Percentiles rank a stretch among this genome's conserved stretches.
Evolutionary conservation across 1,284 basidiomycete genomes (phyloP).

Genomic region (Leccinum solheimii): DNA sequence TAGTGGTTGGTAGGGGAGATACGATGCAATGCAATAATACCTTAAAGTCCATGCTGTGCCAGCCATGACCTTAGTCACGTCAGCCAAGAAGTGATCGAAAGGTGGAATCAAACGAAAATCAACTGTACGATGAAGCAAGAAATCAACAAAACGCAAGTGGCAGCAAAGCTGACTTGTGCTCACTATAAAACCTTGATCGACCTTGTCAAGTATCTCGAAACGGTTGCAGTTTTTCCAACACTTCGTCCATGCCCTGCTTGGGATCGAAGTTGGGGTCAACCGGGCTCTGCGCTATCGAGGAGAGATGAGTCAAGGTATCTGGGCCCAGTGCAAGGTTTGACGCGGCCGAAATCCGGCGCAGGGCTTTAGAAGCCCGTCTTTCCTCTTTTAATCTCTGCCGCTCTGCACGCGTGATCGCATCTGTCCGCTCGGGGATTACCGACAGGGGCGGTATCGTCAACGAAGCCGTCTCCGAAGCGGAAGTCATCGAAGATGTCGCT

Average conservation of each 20-base stretch:
- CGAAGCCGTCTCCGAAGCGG: conserved; percentile 16
- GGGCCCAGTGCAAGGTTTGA: conserved; percentile 27
- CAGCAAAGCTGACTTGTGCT: neutral
- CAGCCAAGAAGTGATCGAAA: conserved; percentile 15
- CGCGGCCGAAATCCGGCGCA: conserved; percentile 39
- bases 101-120: conserved; percentile 8
- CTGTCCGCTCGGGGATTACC: conserved; percentile 31
- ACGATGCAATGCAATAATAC: conserved; percentile 31
- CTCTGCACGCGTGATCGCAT: conserved; percentile 30
- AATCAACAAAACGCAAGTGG: conserved; percentile 10
- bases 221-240: conserved; percentile 39
- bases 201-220: conserved; percentile 32
- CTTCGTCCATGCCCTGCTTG: conserved; percentile 38
- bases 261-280: conserved; percentile 37
- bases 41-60: conserved; percentile 20
- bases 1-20: conserved; percentile 11
- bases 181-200: neutral
- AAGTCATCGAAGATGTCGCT: conserved; percentile 19
- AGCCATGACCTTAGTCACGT: conserved; percentile 14
- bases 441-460: conserved; percentile 26
- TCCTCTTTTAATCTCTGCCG: conserved; percentile 36
- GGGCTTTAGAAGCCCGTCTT: conserved; percentile 36
- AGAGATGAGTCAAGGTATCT: conserved; percentile 20
- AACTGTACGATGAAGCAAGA: conserved; percentile 6
- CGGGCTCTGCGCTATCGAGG: conserved; percentile 19